Percentiles rank a stretch among this genome's conserved stretches.
phyloP scores from a whole-genome alignment of 2,329 filamentous ascomycete genomes.

The Penicillium sp. region DNA sequence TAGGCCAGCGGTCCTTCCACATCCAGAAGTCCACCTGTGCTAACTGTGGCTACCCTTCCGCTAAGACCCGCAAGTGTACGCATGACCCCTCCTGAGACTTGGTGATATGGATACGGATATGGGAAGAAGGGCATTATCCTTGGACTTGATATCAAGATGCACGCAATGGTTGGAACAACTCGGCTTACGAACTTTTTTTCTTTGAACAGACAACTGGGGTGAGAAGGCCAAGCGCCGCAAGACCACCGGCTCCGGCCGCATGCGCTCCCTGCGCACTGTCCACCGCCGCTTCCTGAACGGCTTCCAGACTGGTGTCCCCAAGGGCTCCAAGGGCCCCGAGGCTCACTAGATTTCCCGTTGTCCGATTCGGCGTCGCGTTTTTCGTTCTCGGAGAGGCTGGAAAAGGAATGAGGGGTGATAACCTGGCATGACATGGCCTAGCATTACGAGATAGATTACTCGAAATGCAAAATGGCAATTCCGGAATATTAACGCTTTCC shows the following conservation, averaged over 20 bases:
- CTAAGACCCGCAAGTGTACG: conserved; percentile 99
- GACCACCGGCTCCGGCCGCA: conserved; percentile 95
- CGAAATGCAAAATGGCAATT: conserved; percentile 35
- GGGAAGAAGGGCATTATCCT: neutral
- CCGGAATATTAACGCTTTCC: conserved; percentile 36
- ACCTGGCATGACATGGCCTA: conserved; percentile 41
- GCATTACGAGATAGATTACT: conserved; percentile 36
- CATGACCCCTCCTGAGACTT: conserved; percentile 22
- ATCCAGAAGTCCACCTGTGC: conserved; percentile 99
- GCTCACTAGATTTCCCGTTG: conserved; percentile 41
- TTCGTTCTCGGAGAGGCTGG: conserved; percentile 40
- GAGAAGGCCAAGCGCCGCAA: conserved; percentile 99
- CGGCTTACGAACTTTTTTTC: conserved; percentile 30
- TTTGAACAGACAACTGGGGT: conserved; percentile 86
- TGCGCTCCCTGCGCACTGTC: conserved; percentile 91
- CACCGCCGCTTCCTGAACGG: conserved; percentile 95
- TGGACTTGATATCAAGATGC: neutral
- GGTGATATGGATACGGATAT: conserved; percentile 8
- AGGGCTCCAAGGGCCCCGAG: conserved; percentile 72
- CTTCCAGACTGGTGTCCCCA: conserved; percentile 88
- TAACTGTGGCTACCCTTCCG: conserved; percentile 93
- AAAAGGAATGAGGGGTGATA: conserved; percentile 30
- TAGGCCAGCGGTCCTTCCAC: conserved; percentile 95
- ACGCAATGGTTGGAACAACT: conserved; percentile 9
- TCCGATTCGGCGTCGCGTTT: conserved; percentile 35